phyloP scores from a whole-genome alignment of 2,329 filamentous ascomycete genomes.

The Coniella lustricola region DNA sequence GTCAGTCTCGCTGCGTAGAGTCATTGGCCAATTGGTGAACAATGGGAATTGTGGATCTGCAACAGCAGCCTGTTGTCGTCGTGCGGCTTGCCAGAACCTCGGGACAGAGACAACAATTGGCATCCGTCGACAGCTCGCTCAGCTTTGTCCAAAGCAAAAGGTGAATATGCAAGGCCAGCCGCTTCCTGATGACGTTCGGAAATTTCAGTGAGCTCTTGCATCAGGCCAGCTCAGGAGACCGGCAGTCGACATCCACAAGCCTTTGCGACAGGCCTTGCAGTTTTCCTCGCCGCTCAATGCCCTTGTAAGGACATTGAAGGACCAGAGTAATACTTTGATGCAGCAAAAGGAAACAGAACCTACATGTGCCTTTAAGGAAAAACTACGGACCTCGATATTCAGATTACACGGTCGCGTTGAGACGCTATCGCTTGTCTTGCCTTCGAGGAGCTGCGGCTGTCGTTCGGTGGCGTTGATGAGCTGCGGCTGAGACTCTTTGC shows the following conservation, averaged over 20 bases:
- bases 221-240: background rate
- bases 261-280: conserved; percentile 2
- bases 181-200: conserved; percentile 10
- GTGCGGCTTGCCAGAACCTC: background rate
- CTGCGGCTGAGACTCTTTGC: background rate
- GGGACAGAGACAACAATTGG: background rate
- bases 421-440: too few species aligned
- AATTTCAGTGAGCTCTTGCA: conserved; percentile 15
- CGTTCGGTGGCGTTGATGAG: background rate
- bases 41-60: background rate
- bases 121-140: background rate
- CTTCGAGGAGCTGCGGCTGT: background rate
- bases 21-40: too few species aligned
- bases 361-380: conserved; percentile 6
- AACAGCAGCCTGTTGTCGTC: background rate
- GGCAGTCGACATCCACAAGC: conserved; percentile 4
- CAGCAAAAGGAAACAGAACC: background rate
- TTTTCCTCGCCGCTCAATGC: too few species aligned
- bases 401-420: too few species aligned
- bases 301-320: too few species aligned
- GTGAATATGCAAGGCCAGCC: background rate
- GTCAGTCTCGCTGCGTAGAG: background rate
- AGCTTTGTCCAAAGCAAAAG: background rate
- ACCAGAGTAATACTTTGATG: background rate
- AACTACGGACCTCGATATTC: background rate